Evolutionary conservation across 768 basidiomycete genomes (phyloP).

Genomic region (Vararia minispora): DNA sequence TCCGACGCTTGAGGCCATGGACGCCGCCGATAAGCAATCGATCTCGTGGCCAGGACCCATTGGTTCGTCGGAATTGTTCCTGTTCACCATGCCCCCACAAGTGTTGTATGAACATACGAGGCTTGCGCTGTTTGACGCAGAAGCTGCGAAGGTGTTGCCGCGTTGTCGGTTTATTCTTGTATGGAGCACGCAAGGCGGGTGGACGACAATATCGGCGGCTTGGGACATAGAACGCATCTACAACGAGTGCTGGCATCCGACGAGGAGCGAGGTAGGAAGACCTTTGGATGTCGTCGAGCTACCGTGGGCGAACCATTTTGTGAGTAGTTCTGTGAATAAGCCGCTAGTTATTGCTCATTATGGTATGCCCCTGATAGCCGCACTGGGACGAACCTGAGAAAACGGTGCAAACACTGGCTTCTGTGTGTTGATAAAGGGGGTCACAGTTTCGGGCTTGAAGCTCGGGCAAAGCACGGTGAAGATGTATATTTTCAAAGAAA

Average conservation of each 20-base stretch:
- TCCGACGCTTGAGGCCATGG: slow-evolving; percentile 11
- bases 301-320: slow-evolving; percentile 13
- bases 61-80: slow-evolving; percentile 9
- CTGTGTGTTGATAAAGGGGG: slow-evolving; percentile 1
- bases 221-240: slow-evolving; percentile 11
- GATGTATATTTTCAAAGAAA: no score
- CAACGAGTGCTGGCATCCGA: slow-evolving; percentile 5
- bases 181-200: slow-evolving; percentile 11
- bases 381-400: slow-evolving; percentile 12
- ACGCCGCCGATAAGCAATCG: slow-evolving; percentile 3
- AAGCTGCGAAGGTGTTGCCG: slow-evolving; percentile 6
- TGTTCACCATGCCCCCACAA: slow-evolving; percentile 8
- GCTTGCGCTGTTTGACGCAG: slow-evolving; percentile 6
- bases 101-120: slow-evolving; percentile 5
- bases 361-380: no score
- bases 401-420: slow-evolving; percentile 8
- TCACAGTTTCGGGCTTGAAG: not conserved
- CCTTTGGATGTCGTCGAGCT: slow-evolving; percentile 9
- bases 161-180: slow-evolving; percentile 10
- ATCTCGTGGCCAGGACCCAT: slow-evolving; percentile 11
- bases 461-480: no score
- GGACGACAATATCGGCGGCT: slow-evolving; percentile 9
- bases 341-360: no score
- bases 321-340: slow-evolving; percentile 1
- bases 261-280: slow-evolving; percentile 3